Evolutionary conservation across 257 asterid genomes (phyloP).

Genomic region (Nicotiana undulata): DNA sequence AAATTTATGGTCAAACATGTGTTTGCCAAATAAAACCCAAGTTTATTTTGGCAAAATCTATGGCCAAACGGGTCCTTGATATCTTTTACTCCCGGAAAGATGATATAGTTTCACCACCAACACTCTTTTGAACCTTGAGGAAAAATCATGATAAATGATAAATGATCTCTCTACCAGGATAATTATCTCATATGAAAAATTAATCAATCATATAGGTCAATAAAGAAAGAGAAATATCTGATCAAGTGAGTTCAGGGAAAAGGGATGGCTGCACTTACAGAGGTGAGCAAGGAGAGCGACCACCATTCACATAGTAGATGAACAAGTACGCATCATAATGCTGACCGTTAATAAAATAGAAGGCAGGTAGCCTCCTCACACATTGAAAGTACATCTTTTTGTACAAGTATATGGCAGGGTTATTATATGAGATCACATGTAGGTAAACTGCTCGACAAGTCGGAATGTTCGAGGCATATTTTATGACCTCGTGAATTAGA

Average conservation of each 20-base stretch:
- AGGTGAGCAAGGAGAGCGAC: constrained; percentile 95
- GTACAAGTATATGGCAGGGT: constrained; percentile 84
- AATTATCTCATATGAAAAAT: neutral
- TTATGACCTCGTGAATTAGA: constrained; percentile 64
- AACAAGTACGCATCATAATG: constrained; percentile 85
- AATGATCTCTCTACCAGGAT: neutral
- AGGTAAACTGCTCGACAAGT: constrained; percentile 85
- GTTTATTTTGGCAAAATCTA: too few species aligned
- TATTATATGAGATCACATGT: constrained; percentile 93
- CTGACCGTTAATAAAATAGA: constrained; percentile 77
- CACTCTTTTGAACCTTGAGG: neutral
- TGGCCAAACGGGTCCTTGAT: too few species aligned
- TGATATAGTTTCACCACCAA: neutral
- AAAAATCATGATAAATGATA: neutral
- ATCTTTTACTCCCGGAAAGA: neutral
- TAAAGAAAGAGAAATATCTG: neutral
- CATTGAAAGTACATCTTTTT: constrained; percentile 85
- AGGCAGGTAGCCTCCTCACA: constrained; percentile 56
- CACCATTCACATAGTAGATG: constrained; percentile 87
- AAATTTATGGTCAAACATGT: too few species aligned
- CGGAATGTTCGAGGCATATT: constrained; percentile 62
- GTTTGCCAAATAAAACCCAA: too few species aligned
- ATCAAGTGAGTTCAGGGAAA: neutral
- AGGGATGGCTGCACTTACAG: constrained; percentile 50
- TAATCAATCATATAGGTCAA: neutral